Base-by-base conservation (phyloP, 78 protist species). In the Parvularia atlantis region DNA sequence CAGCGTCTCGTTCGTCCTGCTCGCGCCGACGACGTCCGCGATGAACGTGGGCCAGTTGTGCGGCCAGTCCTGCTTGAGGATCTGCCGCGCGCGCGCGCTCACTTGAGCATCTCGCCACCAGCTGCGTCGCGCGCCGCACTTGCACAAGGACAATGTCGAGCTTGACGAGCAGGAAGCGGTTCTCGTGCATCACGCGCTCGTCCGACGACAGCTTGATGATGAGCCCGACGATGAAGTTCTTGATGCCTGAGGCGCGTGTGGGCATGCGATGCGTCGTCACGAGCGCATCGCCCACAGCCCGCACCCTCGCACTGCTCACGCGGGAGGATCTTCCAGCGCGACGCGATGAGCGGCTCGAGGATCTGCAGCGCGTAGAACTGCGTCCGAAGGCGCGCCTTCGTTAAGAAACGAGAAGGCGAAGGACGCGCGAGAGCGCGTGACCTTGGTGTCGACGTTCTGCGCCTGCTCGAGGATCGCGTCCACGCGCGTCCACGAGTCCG, bases 1-100 rank as follows among this genome's bases (percentile, higher is more conserved):
- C 43, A 97, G 50, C 1, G 88, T 30, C 59, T 88, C 97, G 74
- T 46, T 84, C 3, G 88, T 81, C 30, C 70, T 72, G n/a, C 87
- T 53, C 16, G 95, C 65, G 20, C 75, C 79, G 9, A 90, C 89
- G 36, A 97, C 74, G 36, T 97, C 98, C 19, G 87, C 81, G 46
- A 97, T 81, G 77, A 97, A 96, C 20, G 80, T 39, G 0, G 80
- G 76, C 99, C 99, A 97, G 54, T 86, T 52, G 19, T 80, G 77
- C 28, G 99, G 96, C 99, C 99, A 97, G 44, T 96, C 98, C 40
- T 93, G 89, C 78, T 95, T 97, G 56, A 91, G 57, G 64, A 97
- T 91, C 93, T 90, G 70, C 37, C 66, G 58, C 16, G 60, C 59
- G n/a, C 73, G 1, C 4, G 26, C 0, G 74, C 60, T 37, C 35